Conservation (phyloP, 192 early-diverging fungal genomes). For the Phlyctochytrium bullatum region DNA sequence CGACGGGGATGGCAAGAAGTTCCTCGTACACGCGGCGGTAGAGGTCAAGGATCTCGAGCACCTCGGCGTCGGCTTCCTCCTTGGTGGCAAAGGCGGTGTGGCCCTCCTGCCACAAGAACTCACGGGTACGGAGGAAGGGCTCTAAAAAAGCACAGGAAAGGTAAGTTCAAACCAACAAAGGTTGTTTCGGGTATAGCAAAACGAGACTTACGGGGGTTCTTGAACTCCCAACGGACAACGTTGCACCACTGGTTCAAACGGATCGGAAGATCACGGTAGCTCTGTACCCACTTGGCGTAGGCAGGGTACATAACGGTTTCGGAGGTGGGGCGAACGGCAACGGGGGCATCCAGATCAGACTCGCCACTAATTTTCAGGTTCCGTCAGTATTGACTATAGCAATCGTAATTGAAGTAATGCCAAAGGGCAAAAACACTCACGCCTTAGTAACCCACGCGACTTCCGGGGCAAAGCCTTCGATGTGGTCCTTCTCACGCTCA, state of each 20-base stretch:
- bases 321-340: conserved; percentile 98
- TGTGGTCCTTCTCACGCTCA: conserved; percentile 97
- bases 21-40: conserved; percentile 98
- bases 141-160: conserved; percentile 38
- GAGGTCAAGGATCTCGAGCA: conserved; percentile 84
- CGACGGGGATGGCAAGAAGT: conserved; percentile 93
- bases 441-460: conserved; percentile 99
- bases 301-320: conserved; percentile 99
- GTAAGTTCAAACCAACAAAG: neutral
- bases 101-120: conserved; percentile 99
- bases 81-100: conserved; percentile 94
- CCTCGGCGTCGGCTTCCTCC: conserved; percentile 83
- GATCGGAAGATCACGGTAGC: conserved; percentile 94
- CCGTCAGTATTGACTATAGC: neutral
- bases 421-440: conserved; percentile 16
- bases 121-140: conserved; percentile 97
- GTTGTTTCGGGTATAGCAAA: neutral
- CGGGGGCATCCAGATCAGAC: conserved; percentile 89
- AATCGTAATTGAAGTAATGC: neutral
- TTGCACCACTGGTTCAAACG: conserved; percentile 99
- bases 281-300: conserved; percentile 97
- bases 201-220: conserved; percentile 81
- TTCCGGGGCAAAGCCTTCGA: conserved; percentile 99
- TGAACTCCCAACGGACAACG: conserved; percentile 99
- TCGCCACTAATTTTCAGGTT: conserved; percentile 51